Evolutionary conservation across 495 filamentous ascomycete genomes (phyloP), one percentile per base, ranked within the genome.

Genomic region (Arthonia radiata): DNA sequence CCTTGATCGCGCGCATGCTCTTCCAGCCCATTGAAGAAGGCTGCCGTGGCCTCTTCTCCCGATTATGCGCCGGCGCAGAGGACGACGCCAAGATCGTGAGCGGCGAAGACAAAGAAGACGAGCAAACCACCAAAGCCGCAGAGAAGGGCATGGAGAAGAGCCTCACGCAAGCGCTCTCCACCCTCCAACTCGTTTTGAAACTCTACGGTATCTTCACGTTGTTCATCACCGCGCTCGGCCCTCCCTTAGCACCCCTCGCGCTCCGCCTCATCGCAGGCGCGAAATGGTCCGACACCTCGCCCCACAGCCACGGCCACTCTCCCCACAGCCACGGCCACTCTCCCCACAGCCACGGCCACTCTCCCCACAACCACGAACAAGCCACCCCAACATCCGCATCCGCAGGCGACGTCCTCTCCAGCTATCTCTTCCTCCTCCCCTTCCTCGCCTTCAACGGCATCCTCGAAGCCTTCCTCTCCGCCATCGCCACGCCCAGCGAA

Each of bases 1-100:
- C 79, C 5, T 63, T 99, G 2, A 47, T 89, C 27, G 86, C 89
- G 2, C 71, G 86, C 8, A 64, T 93, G 30, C 48, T 99, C 30
- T 86, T 99, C 45, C 86, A 93, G 39, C 86, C 86, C 6, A 64
- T 94, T 37, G 86, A 99, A 41, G 89, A 94, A 46, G 78, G 70
- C 36, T 75, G 70, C 33, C 70, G 89, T 13, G 77, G 69, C 35
- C 62, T 90, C 32, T 93, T 94, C 42, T 74, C 73, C 18, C 69
- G 69, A 26, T 57, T 92, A 6, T 51, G 48, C 33, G 40, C 41
- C 5, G 17, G 29, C 5, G 4, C 29, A 9, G 13, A 23, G 12
- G 9, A 31, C 29, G 8, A 32, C 31, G n/a, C n/a, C n/a, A n/a
- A n/a, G n/a, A n/a, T n/a, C n/a, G n/a, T n/a, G n/a, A n/a, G n/a